These are phyloP conservation scores for Scheffersomyces lignosus DNA, from an alignment of 805 yeast genomes.

Conservation along the genomic window DNA sequence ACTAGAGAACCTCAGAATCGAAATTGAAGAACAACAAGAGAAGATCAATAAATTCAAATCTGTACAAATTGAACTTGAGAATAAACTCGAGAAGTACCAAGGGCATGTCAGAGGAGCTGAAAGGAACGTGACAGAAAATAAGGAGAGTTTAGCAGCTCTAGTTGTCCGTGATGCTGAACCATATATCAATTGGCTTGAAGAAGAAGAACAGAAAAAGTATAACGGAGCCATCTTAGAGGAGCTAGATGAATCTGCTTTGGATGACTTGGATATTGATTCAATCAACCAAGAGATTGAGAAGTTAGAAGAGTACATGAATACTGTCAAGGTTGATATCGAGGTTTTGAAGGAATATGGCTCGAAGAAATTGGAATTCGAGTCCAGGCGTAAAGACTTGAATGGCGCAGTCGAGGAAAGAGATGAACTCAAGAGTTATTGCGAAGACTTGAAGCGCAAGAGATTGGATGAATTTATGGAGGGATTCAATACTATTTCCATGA, in stretches of 20 bases:
- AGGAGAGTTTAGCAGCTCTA: conserved; percentile 42
- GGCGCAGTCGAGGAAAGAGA: conserved; percentile 69
- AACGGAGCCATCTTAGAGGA: conserved; percentile 41
- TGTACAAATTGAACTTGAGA: conserved; percentile 64
- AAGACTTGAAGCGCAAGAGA: conserved; percentile 69
- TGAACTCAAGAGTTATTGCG: conserved; percentile 56
- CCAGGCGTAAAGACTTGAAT: conserved; percentile 66
- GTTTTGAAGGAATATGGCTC: conserved; percentile 73
- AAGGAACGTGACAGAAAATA: conserved; percentile 37
- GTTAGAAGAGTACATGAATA: conserved; percentile 55
- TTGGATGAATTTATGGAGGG: conserved; percentile 93
- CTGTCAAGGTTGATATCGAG: conserved; percentile 66
- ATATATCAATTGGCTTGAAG: conserved; percentile 51
- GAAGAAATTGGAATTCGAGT: conserved; percentile 62
- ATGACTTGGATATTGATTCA: conserved; percentile 44
- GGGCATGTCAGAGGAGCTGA: conserved; percentile 35
- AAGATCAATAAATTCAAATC: conserved; percentile 59
- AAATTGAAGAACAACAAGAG: conserved; percentile 37
- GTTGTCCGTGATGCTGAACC: conserved; percentile 56
- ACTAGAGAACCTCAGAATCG: conserved; percentile 32
- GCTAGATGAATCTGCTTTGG: conserved; percentile 52
- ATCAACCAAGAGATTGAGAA: conserved; percentile 52
- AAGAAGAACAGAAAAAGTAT: conserved; percentile 35
- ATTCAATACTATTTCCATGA: conserved; percentile 78
- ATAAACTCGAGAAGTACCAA: conserved; percentile 59